Conservation (phyloP, 495 filamentous ascomycete genomes). For the Hypoxylon perforatum region DNA sequence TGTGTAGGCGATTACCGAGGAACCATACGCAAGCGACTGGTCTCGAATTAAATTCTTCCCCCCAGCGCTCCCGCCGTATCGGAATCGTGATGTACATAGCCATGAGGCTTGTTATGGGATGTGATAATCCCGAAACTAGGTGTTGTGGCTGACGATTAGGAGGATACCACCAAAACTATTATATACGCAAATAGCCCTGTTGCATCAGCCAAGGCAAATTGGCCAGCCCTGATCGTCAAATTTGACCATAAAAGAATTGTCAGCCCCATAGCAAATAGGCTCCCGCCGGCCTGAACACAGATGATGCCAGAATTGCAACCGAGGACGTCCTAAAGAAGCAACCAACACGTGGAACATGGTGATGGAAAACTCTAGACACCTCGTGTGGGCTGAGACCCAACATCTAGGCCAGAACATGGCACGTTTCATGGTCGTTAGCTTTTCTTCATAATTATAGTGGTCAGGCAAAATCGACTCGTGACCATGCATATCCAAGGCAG, state of each 20-base stretch:
- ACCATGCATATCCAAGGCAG: conserved; percentile 8
- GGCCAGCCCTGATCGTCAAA: conserved; percentile 1
- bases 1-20: conserved; percentile 2
- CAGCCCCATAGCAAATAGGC: conserved; percentile 2
- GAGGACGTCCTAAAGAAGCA: conserved; percentile 12
- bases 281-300: conserved; percentile 6
- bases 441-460: neutral
- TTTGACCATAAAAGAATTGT: conserved; percentile 4
- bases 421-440: conserved; percentile 6
- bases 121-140: conserved; percentile 8
- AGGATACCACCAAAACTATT: conserved; percentile 1
- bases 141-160: conserved; percentile 16
- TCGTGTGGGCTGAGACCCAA: neutral
- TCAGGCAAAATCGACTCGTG: conserved; percentile 1
- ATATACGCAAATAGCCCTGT: conserved; percentile 2
- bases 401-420: neutral
- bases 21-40: conserved; percentile 6
- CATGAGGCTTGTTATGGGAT: conserved; percentile 5
- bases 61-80: neutral
- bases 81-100: conserved; percentile 5
- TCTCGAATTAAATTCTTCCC: conserved; percentile 12
- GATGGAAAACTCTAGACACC: neutral
- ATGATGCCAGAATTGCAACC: conserved; percentile 29
- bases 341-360: neutral
- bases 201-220: conserved; percentile 34